These are phyloP conservation scores for Pichia sp. DNA, from an alignment of 1,139 yeast species.

Conservation along the genomic window DNA sequence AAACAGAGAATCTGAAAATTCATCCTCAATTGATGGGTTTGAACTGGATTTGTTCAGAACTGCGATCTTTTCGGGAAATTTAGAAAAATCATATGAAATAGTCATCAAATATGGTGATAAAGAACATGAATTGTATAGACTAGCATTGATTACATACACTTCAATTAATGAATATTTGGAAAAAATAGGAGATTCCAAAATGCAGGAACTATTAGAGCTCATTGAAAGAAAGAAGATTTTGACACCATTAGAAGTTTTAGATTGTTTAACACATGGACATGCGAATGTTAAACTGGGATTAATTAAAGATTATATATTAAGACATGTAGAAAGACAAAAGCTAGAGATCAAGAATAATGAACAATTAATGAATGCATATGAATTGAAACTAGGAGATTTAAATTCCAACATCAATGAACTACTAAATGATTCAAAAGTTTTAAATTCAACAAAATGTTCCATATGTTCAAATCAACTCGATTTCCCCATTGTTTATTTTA, in stretches of 20 bases:
- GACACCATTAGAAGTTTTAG: conserved; percentile 72
- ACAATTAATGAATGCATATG: conserved; percentile 62
- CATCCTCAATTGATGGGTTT: conserved; percentile 35
- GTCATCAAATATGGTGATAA: conserved; percentile 53
- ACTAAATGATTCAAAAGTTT: conserved; percentile 47
- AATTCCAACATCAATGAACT: conserved; percentile 48
- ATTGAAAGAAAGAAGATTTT: conserved; percentile 50
- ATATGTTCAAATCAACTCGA: conserved; percentile 66
- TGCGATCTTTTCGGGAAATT: conserved; percentile 51
- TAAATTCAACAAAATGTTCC: conserved; percentile 58
- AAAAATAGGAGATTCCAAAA: conserved; percentile 47
- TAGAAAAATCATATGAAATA: conserved; percentile 49
- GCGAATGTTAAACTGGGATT: conserved; percentile 59
- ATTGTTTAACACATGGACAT: conserved; percentile 59
- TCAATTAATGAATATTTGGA: conserved; percentile 50
- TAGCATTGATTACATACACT: conserved; percentile 60
- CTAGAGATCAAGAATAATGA: conserved; percentile 64
- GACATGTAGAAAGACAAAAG: conserved; percentile 53
- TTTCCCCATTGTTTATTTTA: conserved; percentile 76
- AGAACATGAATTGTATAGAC: conserved; percentile 59
- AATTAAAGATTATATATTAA: conserved; percentile 62
- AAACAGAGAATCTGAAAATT: conserved; percentile 3
- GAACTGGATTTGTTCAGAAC: conserved; percentile 64
- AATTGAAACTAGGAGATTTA: conserved; percentile 55
- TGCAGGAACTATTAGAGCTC: conserved; percentile 44